Evolutionary conservation across 495 filamentous ascomycete species (phyloP), one percentile per base, ranked within the genome.

Genomic region (Thermochaetoides thermophila): DNA sequence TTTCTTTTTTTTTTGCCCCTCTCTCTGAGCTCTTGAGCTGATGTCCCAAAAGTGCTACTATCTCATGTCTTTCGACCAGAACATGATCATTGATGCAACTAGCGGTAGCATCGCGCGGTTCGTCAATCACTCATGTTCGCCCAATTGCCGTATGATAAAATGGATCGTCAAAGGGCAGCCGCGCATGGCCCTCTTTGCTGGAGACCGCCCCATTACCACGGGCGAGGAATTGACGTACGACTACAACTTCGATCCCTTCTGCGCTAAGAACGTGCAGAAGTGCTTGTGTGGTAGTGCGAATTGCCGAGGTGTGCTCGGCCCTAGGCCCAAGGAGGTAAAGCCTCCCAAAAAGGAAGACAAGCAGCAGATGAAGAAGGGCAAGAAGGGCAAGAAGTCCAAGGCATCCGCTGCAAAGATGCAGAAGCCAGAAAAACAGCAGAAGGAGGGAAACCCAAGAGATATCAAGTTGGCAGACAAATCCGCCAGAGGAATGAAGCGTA

Each of bases 1-100:
- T n/a, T n/a, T n/a, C n/a, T n/a, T n/a, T n/a, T n/a, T n/a, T n/a
- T n/a, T n/a, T n/a, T n/a, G n/a, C n/a, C n/a, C n/a, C n/a, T n/a
- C n/a, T n/a, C n/a, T n/a, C n/a, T n/a, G n/a, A n/a, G n/a, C n/a
- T n/a, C n/a, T n/a, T n/a, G n/a, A n/a, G n/a, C n/a, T n/a, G n/a
- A n/a, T n/a, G n/a, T n/a, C n/a, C n/a, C n/a, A n/a, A n/a, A 50
- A 93, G 84, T 86, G 82, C 53, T 96, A 93, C 46, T 97, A 97
- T 54, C 60, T 97, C 27, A 97, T 97, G 89, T 82, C 81, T 23
- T 93, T 95, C 52, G 83, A 95, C 47, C 84, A 96, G 53, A 84
- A 87, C 59, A 91, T 96, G 81, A 93, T 96, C 47, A 92, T 97
- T 41, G 89, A 97, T 57, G 89, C 86, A 15, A 95, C 86, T 29